phyloP scores from a whole-genome alignment of 345 rosid genomes.

The Luvunga scandens region DNA sequence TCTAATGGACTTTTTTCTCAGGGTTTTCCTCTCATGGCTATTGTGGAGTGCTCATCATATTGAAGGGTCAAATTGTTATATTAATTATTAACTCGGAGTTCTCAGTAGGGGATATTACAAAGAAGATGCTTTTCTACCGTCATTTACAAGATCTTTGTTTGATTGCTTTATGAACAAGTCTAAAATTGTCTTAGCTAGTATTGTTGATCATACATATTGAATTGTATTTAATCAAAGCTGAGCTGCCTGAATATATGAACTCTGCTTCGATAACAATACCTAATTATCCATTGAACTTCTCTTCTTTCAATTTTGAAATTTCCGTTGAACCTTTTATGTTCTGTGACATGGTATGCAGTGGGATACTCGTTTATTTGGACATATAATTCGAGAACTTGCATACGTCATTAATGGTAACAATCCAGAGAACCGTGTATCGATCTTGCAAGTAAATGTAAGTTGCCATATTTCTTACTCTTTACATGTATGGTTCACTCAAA shows the following conservation, averaged over 20 bases:
- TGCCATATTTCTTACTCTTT: neutral
- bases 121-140: neutral
- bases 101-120: neutral
- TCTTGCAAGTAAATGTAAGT: slow-evolving; percentile 36
- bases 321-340: neutral
- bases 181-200: neutral
- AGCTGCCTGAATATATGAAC: neutral
- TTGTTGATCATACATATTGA: neutral
- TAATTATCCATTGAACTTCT: neutral
- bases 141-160: too few relatives aligned
- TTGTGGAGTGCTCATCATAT: neutral
- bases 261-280: neutral
- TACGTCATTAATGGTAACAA: slow-evolving; percentile 21
- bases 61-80: neutral
- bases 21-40: neutral
- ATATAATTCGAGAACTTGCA: slow-evolving; percentile 21
- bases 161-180: too few relatives aligned
- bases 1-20: neutral
- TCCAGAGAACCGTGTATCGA: slow-evolving; percentile 27
- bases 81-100: neutral
- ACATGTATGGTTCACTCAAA: too few relatives aligned
- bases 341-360: slow-evolving; percentile 28
- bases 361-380: slow-evolving; percentile 33
- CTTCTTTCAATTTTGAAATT: neutral
- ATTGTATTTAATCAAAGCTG: neutral